phyloP scores from a whole-genome alignment of 2,329 filamentous ascomycete genomes.

The Epichloe festucae region DNA sequence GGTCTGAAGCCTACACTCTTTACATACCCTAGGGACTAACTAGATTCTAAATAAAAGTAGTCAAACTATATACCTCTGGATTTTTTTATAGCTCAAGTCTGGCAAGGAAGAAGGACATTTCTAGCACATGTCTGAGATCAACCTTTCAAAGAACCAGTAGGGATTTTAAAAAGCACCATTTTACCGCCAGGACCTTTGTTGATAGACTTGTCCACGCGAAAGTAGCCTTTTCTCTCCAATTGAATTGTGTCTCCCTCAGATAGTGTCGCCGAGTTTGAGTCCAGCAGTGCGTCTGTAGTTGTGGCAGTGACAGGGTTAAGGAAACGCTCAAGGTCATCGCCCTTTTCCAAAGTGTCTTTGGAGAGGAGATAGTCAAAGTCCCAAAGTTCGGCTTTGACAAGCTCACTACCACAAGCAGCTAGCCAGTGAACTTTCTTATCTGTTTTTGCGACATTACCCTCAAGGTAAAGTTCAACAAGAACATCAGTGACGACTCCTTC shows the following conservation, averaged over 20 bases:
- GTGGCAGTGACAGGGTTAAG: background rate
- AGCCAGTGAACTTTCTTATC: conserved; percentile 4
- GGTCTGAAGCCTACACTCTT: too few species aligned
- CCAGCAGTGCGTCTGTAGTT: background rate
- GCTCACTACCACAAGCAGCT: background rate
- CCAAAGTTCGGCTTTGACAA: background rate
- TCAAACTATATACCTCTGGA: too few species aligned
- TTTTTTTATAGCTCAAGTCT: too few species aligned
- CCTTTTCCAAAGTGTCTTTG: background rate
- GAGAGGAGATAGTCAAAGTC: conserved; percentile 1
- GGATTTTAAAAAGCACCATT: conserved; percentile 1
- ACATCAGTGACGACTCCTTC: background rate
- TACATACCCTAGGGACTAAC: too few species aligned
- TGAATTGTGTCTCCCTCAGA: background rate
- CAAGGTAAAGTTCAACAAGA: background rate
- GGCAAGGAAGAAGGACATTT: too few species aligned
- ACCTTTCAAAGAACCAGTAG: background rate
- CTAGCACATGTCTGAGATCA: too few species aligned
- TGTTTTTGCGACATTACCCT: background rate
- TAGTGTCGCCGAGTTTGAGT: background rate
- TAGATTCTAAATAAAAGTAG: too few species aligned
- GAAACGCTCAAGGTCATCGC: background rate
- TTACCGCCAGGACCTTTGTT: background rate
- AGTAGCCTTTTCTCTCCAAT: conserved; percentile 1
- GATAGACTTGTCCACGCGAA: background rate